Evolutionary conservation across 345 rosid species (phyloP).

Genomic region (Raphanus sativus): DNA sequence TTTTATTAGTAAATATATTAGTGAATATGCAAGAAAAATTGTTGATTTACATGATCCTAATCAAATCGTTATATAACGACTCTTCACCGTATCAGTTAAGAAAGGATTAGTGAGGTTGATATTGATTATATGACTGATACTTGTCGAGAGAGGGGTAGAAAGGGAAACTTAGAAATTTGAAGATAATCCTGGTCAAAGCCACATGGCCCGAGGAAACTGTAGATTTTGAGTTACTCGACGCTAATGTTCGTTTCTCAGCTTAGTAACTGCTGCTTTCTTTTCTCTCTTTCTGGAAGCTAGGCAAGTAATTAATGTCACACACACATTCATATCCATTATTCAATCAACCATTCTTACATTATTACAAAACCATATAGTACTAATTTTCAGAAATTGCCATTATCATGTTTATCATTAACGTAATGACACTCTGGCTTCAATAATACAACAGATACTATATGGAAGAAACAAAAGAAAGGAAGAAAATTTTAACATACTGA

Average conservation of each 20-base stretch:
- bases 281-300: conserved; percentile 1
- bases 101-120: not conserved
- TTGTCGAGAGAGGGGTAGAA: not conserved
- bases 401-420: conserved; percentile 27
- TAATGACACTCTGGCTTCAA: conserved; percentile 7
- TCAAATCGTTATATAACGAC: not conserved
- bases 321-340: not conserved
- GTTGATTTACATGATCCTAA: not conserved
- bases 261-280: conserved; percentile 37
- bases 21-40: not conserved
- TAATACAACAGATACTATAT: conserved; percentile 8
- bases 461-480: not conserved
- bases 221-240: conserved; percentile 60
- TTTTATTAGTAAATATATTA: not conserved
- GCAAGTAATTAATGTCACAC: conserved; percentile 25
- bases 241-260: conserved; percentile 38
- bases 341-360: not conserved
- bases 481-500: conserved; percentile 20
- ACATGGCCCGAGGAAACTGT: conserved; percentile 83
- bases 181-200: conserved; percentile 58
- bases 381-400: not conserved
- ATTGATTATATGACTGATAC: not conserved
- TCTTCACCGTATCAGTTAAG: not conserved
- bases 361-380: not conserved
- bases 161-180: not conserved